Base-by-base conservation (phyloP, 139 green algal species). In the Chlorella sorokiniana region DNA sequence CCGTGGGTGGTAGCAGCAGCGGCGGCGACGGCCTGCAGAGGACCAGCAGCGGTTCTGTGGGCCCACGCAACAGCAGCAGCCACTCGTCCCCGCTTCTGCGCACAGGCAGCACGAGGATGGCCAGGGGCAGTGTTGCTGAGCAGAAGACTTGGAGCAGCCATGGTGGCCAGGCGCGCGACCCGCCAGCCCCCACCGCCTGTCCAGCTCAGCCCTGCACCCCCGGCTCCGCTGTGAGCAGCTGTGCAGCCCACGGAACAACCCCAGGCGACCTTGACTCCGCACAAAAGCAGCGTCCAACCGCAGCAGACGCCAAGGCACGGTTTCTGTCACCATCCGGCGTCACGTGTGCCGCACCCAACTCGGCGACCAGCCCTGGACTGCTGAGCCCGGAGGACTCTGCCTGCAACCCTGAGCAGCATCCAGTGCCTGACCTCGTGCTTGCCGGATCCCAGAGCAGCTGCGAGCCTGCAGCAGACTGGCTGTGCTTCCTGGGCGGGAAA, bases 111-210 rank as follows among this genome's bases (percentile, higher is more conserved):
- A 35, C 27, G 5, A 45, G 45, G 0, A 27, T 59, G 27, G 41
- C 67, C 67, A 27, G 22, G 6, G 31, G 40, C 2, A 41, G 68
- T 29, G 41, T n/a, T n/a, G n/a, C n/a, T n/a, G n/a, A n/a, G n/a
- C n/a, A n/a, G n/a, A n/a, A n/a, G n/a, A n/a, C n/a, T n/a, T n/a
- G 40, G 25, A 45, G 40, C 23, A 33, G 68, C 10, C 18, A 14
- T n/a, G 31, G 18, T 35, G 25, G 59, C 27, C 59, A 22, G 59
- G 59, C 59, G 25, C 59, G n/a, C 37, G 20, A 10, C 40, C 18
- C 22, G 37, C 64, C 20, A 37, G 22, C 18, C 42, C n/a, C n/a
- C 69, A 76, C 69, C 69, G 69, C 31, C 69, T 76, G n/a, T 76
- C 69, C 10, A n/a, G 11, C 69, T 38, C 69, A 0, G 42, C 42